Percentiles rank a stretch among this genome's conserved stretches.
Evolutionary conservation across 345 rosid species (phyloP).

Genomic region (Isatis tinctoria): DNA sequence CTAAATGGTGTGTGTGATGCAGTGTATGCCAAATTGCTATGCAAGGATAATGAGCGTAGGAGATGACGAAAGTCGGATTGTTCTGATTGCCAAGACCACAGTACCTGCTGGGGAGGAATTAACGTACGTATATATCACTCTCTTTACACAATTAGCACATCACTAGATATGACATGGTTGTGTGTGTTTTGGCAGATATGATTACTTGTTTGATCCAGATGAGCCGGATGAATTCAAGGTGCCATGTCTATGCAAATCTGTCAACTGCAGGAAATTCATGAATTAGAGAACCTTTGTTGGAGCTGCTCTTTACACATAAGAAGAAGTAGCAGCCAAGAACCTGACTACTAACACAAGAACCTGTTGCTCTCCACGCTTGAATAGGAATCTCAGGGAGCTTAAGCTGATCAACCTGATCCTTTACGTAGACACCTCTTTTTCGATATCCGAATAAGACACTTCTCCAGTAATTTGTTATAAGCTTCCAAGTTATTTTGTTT

Average conservation of each 20-base stretch:
- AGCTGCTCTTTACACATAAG: constrained; percentile 16
- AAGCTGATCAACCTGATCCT: background rate
- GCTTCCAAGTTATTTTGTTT: constrained; percentile 4
- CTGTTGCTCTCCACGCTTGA: constrained; percentile 2
- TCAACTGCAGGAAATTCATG: constrained; percentile 94
- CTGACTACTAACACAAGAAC: constrained; percentile 22
- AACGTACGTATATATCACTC: constrained; percentile 51
- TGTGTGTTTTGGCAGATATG: constrained; percentile 59
- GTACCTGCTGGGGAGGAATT: constrained; percentile 82
- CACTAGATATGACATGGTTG: background rate
- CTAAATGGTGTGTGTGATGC: constrained; percentile 22
- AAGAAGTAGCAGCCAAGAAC: constrained; percentile 11
- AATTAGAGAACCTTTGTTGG: constrained; percentile 52
- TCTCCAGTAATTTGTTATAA: background rate
- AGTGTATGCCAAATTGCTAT: constrained; percentile 99
- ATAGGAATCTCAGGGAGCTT: constrained; percentile 15
- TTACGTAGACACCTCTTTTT: background rate
- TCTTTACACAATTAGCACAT: background rate
- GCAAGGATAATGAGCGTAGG: constrained; percentile 99
- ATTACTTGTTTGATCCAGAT: constrained; percentile 95
- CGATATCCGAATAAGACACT: constrained; percentile 5
- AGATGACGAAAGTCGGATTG: constrained; percentile 85
- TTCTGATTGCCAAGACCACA: constrained; percentile 85
- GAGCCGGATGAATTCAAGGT: constrained; percentile 98
- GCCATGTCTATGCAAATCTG: constrained; percentile 90